A percentile compares a stretch with the other conserved stretches of the same genome.
phyloP scores from a whole-genome alignment of 2,329 filamentous ascomycete genomes.

The Ophiostoma sp. region DNA sequence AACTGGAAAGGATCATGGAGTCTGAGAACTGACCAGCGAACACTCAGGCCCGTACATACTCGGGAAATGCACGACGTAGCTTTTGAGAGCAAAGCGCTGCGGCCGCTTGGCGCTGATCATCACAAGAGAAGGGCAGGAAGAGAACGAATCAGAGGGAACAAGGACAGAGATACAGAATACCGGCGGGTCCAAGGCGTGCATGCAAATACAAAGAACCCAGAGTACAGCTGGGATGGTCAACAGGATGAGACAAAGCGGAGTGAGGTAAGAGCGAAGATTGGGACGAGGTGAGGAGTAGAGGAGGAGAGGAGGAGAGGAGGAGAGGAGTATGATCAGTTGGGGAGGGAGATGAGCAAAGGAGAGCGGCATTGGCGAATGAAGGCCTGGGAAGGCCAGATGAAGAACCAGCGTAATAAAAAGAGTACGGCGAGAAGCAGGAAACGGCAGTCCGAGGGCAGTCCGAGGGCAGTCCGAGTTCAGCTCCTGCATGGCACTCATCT shows the following conservation, averaged over 20 bases:
- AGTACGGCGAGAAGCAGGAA: not conserved
- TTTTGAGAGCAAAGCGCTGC: not conserved
- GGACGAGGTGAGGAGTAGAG: not conserved
- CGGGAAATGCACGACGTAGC: not conserved
- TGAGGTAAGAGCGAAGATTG: not conserved
- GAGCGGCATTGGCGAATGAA: not conserved
- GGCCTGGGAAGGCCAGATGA: not conserved
- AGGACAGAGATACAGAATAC: not conserved
- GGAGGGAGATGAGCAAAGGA: not conserved
- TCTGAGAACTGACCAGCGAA: too few species aligned
- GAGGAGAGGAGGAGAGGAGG: not conserved
- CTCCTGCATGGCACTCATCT: not conserved
- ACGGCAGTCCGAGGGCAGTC: not conserved
- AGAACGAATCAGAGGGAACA: not conserved
- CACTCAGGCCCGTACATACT: too few species aligned
- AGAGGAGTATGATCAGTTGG: not conserved
- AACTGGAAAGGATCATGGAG: too few species aligned
- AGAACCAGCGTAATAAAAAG: not conserved
- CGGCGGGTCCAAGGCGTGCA: not conserved
- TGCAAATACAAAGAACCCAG: not conserved
- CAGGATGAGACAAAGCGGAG: not conserved
- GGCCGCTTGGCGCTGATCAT: constrained; percentile 4
- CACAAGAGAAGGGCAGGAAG: not conserved
- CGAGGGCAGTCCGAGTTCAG: not conserved
- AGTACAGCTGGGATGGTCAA: not conserved